phyloP scores from a whole-genome alignment of 2,329 filamentous ascomycete species.

The Metarhizium robertsii region DNA sequence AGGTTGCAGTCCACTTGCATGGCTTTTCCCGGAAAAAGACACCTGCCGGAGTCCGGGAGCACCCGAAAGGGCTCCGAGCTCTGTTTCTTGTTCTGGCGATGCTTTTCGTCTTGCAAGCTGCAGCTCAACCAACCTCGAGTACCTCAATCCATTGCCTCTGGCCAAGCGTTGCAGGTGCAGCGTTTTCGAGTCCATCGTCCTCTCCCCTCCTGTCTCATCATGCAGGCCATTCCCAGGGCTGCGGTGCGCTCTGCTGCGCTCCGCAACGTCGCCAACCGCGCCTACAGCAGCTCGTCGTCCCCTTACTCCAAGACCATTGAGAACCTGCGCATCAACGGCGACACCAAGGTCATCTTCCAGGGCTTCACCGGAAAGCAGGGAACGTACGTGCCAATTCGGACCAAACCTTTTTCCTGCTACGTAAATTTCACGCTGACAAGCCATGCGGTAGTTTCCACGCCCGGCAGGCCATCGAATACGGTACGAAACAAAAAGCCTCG shows the following conservation, averaged over 20 bases:
- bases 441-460: slow-evolving; percentile 72
- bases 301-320: slow-evolving; percentile 64
- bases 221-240: slow-evolving; percentile 76
- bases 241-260: slow-evolving; percentile 59
- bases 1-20: neutral
- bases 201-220: slow-evolving; percentile 34
- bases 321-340: slow-evolving; percentile 86
- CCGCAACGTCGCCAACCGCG: slow-evolving; percentile 56
- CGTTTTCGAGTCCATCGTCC: slow-evolving; percentile 4
- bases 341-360: slow-evolving; percentile 94
- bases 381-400: slow-evolving; percentile 52
- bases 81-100: slow-evolving; percentile 3
- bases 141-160: slow-evolving; percentile 12
- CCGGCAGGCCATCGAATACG: slow-evolving; percentile 95
- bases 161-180: slow-evolving; percentile 12
- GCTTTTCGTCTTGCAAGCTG: slow-evolving; percentile 11
- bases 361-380: slow-evolving; percentile 97
- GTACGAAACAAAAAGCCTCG: slow-evolving; percentile 40
- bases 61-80: slow-evolving; percentile 10
- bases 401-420: neutral
- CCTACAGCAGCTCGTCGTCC: slow-evolving; percentile 51
- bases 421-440: slow-evolving; percentile 7
- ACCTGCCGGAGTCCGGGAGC: slow-evolving; percentile 12
- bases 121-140: slow-evolving; percentile 9
- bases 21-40: slow-evolving; percentile 14